Evolutionary conservation across 1,139 yeast species (phyloP), one percentile per base, ranked within the genome.

Genomic region (Magnusiomyces ingens): DNA sequence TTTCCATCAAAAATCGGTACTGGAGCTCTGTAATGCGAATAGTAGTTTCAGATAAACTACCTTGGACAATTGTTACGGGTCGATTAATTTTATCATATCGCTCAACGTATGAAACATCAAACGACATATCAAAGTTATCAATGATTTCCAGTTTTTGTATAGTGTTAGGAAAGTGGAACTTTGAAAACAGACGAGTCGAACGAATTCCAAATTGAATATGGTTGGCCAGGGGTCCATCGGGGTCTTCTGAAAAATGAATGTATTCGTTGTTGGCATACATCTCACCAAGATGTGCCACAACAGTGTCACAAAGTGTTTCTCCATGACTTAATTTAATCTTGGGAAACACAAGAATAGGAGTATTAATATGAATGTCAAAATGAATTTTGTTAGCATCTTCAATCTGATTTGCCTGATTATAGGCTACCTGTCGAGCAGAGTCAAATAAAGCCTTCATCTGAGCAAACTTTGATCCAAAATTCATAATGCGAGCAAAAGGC

Each of bases 401-500:
- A 51, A 84, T 79, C 62, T 78, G 86, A 54, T 72, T 77, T 1
- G 91, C 90, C 58, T 79, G 82, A 54, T 80, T 75, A 64, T 82
- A 74, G 0, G 98, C 97, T 12, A 91, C 88, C 62, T 85, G 89
- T 57, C 99, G 78, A 0, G 98, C 95, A 17, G 80, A 74, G 63
- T 93, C 99, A 67, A 85, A 93, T 15, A 91, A 75, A 1, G 82
- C 81, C 67, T 93, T 93, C 96, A 93, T 89, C 61, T 79, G 79
- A 57, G 82, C 85, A 64, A 94, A 87, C 62, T 86, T 86, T 59
- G 80, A 80, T 62, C 89, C 71, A 63, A 82, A 91, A 36, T 78
- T 75, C 45, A 85, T 66, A 11, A 93, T 78, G 59, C 84, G 79
- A 45, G 82, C 76, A 60, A 89, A 76, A 0, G 98, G 86, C 58